Evolutionary conservation across 805 yeast species (phyloP), one percentile per base, ranked within the genome.

Genomic region (Spathaspora hagerdaliae): DNA sequence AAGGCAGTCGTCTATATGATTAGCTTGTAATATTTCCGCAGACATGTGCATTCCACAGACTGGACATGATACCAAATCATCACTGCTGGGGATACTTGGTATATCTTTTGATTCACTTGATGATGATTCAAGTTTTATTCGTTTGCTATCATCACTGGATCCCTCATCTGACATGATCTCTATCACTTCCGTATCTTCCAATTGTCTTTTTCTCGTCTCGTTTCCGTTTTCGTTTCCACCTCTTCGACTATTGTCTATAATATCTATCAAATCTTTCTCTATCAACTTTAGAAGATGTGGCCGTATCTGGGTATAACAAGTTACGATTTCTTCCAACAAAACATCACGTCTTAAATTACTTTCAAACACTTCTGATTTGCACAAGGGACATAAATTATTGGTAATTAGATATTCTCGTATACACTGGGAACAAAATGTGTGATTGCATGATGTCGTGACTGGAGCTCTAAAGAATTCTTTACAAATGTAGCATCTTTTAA

Each of bases 381-480:
- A 91, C 42, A 87, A 64, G 0, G 97, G 97, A 57, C 97, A 91
- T 47, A 74, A 68, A 14, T 77, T 75, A 29, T 77, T 78, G 34
- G 63, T 64, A n/a, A 80, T 67, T 35, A 91, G 64, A 51, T 84
- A 80, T 50, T 85, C 78, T 47, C 96, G 72, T 27, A 91, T 86
- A 61, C 98, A 91, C 11, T 82, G 73, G 0, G 96, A 87, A 63
- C 98, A 91, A 61, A 89, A 91, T 0, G 91, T 83, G 61, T 91
- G 97, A 33, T 87, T 84, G 68, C 98, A 91, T 2, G 84, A 77
- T 0, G 97, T 87, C 37, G 85, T 65, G 33, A 88, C 87, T 1
- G 98, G 97, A 0, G 91, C 86, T 31, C 67, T 75, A 44, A 87
- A 71, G 51, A 85, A 79, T 49, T 89, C 97, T 56, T 90, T 87